Conservation (phyloP, 2,329 filamentous ascomycete genomes). For the Fusarium anthophilum region DNA sequence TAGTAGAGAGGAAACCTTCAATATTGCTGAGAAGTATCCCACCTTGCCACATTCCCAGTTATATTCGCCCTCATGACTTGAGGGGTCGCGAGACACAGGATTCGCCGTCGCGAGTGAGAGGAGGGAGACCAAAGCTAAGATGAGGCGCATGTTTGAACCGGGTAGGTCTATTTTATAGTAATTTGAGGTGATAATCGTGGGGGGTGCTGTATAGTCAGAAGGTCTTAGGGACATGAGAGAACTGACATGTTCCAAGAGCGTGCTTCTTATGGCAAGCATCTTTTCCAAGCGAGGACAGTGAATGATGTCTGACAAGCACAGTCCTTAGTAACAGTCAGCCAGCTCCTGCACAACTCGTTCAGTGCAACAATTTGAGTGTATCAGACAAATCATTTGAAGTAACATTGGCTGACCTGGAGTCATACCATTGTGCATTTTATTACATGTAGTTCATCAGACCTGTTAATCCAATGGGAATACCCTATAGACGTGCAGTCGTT, state of each 20-base stretch:
- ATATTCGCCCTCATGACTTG: not conserved
- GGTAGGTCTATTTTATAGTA: not conserved
- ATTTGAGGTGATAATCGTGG: not conserved
- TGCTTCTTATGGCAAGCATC: not conserved
- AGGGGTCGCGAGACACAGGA: not conserved
- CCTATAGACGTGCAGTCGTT: not conserved
- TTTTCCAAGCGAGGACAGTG: rapidly evolving
- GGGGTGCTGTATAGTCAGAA: not conserved
- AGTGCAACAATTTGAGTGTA: not conserved
- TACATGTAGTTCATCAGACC: not conserved
- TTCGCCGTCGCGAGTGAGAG: not conserved
- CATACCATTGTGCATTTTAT: not conserved
- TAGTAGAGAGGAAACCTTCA: not conserved
- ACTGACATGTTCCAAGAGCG: not conserved
- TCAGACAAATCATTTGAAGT: not conserved
- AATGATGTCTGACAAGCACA: too few species aligned
- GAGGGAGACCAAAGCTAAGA: not conserved
- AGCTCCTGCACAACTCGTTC: too few species aligned
- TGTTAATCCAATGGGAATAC: not conserved
- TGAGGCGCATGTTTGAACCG: not conserved
- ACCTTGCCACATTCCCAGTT: slow-evolving; percentile 11
- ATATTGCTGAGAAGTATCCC: not conserved
- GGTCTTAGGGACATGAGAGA: not conserved
- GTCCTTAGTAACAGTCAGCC: rapidly evolving
- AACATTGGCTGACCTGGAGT: not conserved